Conservation (phyloP, 2,329 filamentous ascomycete species). For the Aspergillus sp. region DNA sequence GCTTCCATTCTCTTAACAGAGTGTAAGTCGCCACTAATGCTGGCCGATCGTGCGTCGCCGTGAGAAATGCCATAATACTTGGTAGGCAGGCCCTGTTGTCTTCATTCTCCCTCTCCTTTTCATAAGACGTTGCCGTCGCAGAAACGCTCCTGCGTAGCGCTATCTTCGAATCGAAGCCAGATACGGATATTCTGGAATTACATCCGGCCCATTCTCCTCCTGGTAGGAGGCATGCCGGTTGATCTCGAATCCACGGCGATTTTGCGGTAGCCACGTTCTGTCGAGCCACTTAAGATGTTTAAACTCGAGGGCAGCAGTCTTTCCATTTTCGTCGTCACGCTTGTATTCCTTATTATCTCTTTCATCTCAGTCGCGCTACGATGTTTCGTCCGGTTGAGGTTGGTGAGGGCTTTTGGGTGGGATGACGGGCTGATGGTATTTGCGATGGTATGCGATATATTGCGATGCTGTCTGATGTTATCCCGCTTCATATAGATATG, state of each 20-base stretch:
- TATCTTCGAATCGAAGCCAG: conserved; percentile 10
- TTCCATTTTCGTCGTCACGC: conserved; percentile 39
- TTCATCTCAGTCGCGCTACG: conserved; percentile 39
- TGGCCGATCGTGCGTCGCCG: conserved; percentile 1
- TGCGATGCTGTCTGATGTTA: not conserved
- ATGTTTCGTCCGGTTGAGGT: conserved; percentile 41
- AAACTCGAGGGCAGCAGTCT: conserved; percentile 38
- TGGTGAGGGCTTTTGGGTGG: conserved; percentile 44
- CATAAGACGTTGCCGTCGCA: not conserved
- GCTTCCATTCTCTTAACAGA: not conserved
- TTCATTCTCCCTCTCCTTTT: not conserved
- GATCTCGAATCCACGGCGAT: not conserved
- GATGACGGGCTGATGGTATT: conserved; percentile 45
- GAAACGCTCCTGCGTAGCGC: not conserved
- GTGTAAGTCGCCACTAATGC: not conserved
- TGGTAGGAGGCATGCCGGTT: conserved; percentile 5
- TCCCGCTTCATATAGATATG: not conserved
- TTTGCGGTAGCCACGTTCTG: conserved; percentile 13
- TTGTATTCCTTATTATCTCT: conserved; percentile 37
- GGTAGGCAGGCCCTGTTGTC: not conserved
- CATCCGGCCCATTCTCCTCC: not conserved
- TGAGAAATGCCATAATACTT: not conserved
- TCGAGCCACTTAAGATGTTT: conserved; percentile 31
- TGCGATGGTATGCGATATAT: conserved; percentile 36
- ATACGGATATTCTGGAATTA: conserved; percentile 1